Base-by-base conservation (phyloP, 2,329 filamentous ascomycete genomes). In the Scolecobasidium constrictum region DNA sequence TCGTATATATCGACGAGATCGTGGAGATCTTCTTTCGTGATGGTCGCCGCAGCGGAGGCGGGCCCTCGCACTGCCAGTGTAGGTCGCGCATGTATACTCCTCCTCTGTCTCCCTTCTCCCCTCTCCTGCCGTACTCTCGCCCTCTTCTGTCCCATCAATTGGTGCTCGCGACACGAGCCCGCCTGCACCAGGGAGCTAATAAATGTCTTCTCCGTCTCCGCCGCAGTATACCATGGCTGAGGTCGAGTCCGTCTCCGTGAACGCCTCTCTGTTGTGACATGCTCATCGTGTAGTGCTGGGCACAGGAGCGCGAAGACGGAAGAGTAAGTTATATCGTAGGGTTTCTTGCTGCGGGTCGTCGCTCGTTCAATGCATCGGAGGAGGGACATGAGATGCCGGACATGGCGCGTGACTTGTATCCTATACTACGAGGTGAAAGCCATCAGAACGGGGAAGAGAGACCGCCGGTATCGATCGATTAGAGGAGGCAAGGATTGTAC, bases 351-450 rank as follows among this genome's bases (percentile, higher is more conserved):
- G 62, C 64, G 63, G 59, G 62, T 59, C 52, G 61, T 56, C 55
- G 64, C 66, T 67, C 68, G 66, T 58, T 70, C 64, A 61, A 70
- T 66, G 63, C 65, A 65, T 64, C 67, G 68, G 65, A 72, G 59
- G 64, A 70, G 64, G 73, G 72, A 76, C 77, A 81, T 81, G 74
- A 73, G 72, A 71, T 56, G 64, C 59, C 65, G 66, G 63, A 69
- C 77, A 81, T 80, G 53, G 67, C 77, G 73, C 53, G 43, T 18
- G 16, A 36, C 26, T n/a, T n/a, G n/a, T n/a, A n/a, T n/a, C n/a
- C n/a, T n/a, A n/a, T n/a, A n/a, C n/a, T n/a, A n/a, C n/a, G n/a
- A n/a, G n/a, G n/a, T n/a, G n/a, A n/a, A n/a, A n/a, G n/a, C n/a
- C n/a, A n/a, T n/a, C n/a, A n/a, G n/a, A n/a, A n/a, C n/a, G n/a